Evolutionary conservation across 1,139 yeast genomes (phyloP).

Genomic region (Geotrichum histeridarum): DNA sequence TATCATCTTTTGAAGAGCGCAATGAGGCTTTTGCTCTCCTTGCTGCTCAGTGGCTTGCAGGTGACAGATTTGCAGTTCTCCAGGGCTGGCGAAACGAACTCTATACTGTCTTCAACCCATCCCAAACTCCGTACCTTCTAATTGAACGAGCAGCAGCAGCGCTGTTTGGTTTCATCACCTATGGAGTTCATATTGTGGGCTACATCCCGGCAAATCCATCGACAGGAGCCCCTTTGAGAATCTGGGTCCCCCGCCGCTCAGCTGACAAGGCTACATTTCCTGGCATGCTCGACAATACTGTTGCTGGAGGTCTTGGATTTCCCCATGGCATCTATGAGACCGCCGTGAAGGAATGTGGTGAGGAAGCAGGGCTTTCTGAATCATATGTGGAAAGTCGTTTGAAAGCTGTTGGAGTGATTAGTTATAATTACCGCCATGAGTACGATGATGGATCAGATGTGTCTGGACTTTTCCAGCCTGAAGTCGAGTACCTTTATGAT

Average conservation of each 20-base stretch:
- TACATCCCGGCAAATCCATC: constrained; percentile 48
- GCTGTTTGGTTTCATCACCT: constrained; percentile 76
- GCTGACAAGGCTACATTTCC: constrained; percentile 80
- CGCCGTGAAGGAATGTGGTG: constrained; percentile 75
- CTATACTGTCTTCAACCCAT: constrained; percentile 63
- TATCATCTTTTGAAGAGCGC: constrained; percentile 47
- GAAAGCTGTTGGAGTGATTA: constrained; percentile 57
- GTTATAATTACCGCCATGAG: constrained; percentile 51
- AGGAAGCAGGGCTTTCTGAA: constrained; percentile 77
- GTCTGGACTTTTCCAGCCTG: constrained; percentile 70
- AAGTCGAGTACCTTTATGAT: constrained; percentile 77
- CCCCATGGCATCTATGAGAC: constrained; percentile 77
- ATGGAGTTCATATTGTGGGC: constrained; percentile 86
- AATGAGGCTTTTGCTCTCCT: constrained; percentile 44
- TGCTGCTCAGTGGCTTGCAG: constrained; percentile 44
- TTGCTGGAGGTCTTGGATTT: constrained; percentile 90
- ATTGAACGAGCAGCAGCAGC: constrained; percentile 81
- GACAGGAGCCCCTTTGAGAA: constrained; percentile 43
- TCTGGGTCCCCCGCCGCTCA: constrained; percentile 88
- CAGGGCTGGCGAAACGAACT: constrained; percentile 87
- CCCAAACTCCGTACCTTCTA: constrained; percentile 52
- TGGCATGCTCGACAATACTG: constrained; percentile 83
- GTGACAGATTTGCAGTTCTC: constrained; percentile 42
- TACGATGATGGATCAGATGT: constrained; percentile 4
- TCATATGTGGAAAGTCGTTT: constrained; percentile 47